Evolutionary conservation across 139 green algal genomes (phyloP).

Genomic region (Pycnococcus provasolii): DNA sequence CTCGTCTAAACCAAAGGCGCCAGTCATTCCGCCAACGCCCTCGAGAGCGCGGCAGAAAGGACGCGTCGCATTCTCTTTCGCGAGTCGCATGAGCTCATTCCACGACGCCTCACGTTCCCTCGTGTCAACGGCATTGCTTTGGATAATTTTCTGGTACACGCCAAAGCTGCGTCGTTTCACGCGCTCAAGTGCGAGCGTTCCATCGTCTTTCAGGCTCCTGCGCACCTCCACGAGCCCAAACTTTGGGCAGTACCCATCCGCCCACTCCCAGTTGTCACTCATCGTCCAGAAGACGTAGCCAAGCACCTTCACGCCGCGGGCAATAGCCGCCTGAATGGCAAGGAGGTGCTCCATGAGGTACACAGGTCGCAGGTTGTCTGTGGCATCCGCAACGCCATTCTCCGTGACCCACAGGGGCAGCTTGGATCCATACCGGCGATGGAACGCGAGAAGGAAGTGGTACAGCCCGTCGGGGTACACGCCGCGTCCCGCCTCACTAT

Average conservation of each 20-base stretch:
- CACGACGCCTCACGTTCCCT: slow-evolving; percentile 3
- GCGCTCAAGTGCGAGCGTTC: slow-evolving; percentile 17
- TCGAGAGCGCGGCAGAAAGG: slow-evolving; percentile 22
- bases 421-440: slow-evolving; percentile 14
- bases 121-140: neutral
- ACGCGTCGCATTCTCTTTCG: neutral
- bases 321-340: slow-evolving; percentile 14
- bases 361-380: slow-evolving; percentile 12
- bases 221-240: slow-evolving; percentile 28
- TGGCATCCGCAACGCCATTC: slow-evolving; percentile 28
- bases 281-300: slow-evolving; percentile 30
- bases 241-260: slow-evolving; percentile 31
- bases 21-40: slow-evolving; percentile 3
- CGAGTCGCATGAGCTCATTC: slow-evolving; percentile 7
- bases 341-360: slow-evolving; percentile 30
- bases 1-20: slow-evolving; percentile 9
- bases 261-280: slow-evolving; percentile 34
- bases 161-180: slow-evolving; percentile 15
- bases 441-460: slow-evolving; percentile 15
- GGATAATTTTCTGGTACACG: slow-evolving; percentile 16
- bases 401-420: slow-evolving; percentile 22
- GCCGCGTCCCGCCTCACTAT: slow-evolving; percentile 16
- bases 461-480: slow-evolving; percentile 30
- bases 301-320: slow-evolving; percentile 20
- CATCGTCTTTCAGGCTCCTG: slow-evolving; percentile 1